A percentile compares a stretch with the other conserved stretches of the same genome.
These are phyloP conservation scores for Saccharomyces hybrid DNA, from an alignment of 1,139 yeast genomes.

Conservation along the genomic window DNA sequence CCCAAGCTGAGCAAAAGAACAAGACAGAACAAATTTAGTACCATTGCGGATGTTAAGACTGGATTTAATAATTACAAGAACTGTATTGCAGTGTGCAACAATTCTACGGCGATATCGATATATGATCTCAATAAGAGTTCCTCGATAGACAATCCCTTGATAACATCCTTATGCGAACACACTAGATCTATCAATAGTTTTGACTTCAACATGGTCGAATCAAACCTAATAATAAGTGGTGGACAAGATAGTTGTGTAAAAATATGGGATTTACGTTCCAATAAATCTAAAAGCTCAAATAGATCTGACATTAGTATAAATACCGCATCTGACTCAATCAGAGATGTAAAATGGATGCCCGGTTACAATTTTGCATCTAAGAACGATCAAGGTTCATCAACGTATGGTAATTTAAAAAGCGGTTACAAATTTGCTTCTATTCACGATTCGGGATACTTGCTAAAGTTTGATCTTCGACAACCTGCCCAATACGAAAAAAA, in stretches of 20 bases:
- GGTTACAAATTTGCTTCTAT: constrained; percentile 55
- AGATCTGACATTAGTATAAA: constrained; percentile 30
- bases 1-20: constrained; percentile 15
- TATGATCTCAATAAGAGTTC: constrained; percentile 40
- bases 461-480: constrained; percentile 74
- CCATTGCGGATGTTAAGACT: constrained; percentile 41
- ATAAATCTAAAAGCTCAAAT: constrained; percentile 26
- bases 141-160: constrained; percentile 35
- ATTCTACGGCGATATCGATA: constrained; percentile 46
- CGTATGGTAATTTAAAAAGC: constrained; percentile 23
- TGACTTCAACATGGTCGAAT: constrained; percentile 55
- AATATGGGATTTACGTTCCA: constrained; percentile 74
- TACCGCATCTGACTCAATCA: constrained; percentile 41
- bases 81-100: constrained; percentile 38
- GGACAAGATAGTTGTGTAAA: constrained; percentile 87
- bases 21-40: constrained; percentile 39
- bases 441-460: constrained; percentile 83
- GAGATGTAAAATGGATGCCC: constrained; percentile 33
- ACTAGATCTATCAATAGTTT: constrained; percentile 76
- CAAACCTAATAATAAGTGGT: constrained; percentile 65
- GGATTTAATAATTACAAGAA: constrained; percentile 40
- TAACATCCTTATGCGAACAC: constrained; percentile 56
- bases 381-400: constrained; percentile 7
- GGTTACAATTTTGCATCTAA: constrained; percentile 17
- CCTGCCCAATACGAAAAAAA: constrained; percentile 54